Percentiles rank a stretch among this genome's conserved stretches.
Conservation (phyloP, 1,284 basidiomycete species). For the Tilletia walkeri region DNA sequence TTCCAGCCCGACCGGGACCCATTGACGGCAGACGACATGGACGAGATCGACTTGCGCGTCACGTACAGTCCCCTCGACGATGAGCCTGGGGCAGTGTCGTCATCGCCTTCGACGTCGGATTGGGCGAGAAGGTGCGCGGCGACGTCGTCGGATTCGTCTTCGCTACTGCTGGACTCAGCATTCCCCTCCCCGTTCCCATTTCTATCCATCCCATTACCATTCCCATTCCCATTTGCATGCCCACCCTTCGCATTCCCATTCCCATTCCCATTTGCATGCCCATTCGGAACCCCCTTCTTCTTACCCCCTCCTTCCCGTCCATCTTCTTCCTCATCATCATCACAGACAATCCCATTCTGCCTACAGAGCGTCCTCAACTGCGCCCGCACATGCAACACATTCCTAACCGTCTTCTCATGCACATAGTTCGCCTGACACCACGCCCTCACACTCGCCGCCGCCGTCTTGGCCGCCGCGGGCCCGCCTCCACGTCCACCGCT, state of each 20-base stretch:
- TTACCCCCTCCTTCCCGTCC: background rate
- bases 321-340: conserved; percentile 27
- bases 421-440: conserved; percentile 52
- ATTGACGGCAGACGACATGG: conserved; percentile 5
- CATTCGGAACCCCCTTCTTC: background rate
- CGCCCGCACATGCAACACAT: conserved; percentile 43
- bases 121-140: too few relatives aligned
- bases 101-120: too few relatives aligned
- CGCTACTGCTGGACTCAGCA: too few relatives aligned
- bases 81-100: too few relatives aligned
- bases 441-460: conserved; percentile 32
- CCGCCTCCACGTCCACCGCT: conserved; percentile 19
- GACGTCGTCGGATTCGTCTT: too few relatives aligned
- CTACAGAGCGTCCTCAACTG: conserved; percentile 45
- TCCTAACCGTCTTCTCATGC: conserved; percentile 42
- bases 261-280: background rate
- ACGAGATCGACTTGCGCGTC: background rate
- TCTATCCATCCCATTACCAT: too few relatives aligned
- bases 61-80: background rate
- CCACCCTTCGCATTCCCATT: background rate
- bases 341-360: conserved; percentile 42
- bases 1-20: background rate
- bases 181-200: too few relatives aligned
- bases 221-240: too few relatives aligned
- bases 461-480: background rate